Evolutionary conservation across 2,329 filamentous ascomycete genomes (phyloP).

Genomic region (Cercospora sojina): DNA sequence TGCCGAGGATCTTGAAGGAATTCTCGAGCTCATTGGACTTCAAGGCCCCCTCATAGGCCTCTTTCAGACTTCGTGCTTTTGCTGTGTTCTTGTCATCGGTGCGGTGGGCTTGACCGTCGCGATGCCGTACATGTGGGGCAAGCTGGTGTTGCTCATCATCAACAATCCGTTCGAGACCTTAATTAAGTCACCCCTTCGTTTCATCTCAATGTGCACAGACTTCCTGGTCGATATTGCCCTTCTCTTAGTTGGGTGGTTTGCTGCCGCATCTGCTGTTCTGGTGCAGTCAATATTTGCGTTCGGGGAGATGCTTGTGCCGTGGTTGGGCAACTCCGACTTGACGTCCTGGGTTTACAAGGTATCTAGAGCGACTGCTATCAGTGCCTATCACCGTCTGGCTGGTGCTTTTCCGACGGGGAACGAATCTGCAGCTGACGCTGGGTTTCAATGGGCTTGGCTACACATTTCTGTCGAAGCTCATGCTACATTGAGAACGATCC

Average conservation of each 20-base stretch:
- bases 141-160: conserved; percentile 74
- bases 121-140: conserved; percentile 87
- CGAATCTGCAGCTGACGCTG: conserved; percentile 18
- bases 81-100: conserved; percentile 81
- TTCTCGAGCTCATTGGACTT: conserved; percentile 95
- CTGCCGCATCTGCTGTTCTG: conserved; percentile 19
- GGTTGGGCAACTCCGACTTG: conserved; percentile 13
- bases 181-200: conserved; percentile 67
- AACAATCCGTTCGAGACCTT: conserved; percentile 71
- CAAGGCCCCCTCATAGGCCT: conserved; percentile 86
- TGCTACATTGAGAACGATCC: conserved; percentile 30
- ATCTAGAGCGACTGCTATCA: conserved; percentile 26
- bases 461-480: conserved; percentile 32
- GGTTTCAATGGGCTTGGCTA: conserved; percentile 33
- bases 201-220: conserved; percentile 72
- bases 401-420: conserved; percentile 24
- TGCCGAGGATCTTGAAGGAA: conserved; percentile 90
- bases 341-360: conserved; percentile 22
- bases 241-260: conserved; percentile 50
- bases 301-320: conserved; percentile 15
- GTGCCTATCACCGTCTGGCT: conserved; percentile 27
- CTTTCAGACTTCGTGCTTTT: conserved; percentile 93
- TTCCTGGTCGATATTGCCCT: conserved; percentile 73
- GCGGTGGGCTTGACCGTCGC: conserved; percentile 85
- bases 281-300: conserved; percentile 16